A percentile compares a stretch with the other conserved stretches of the same genome.
phyloP scores from a whole-genome alignment of 345 rosid genomes.

The Pugionium cornutum region DNA sequence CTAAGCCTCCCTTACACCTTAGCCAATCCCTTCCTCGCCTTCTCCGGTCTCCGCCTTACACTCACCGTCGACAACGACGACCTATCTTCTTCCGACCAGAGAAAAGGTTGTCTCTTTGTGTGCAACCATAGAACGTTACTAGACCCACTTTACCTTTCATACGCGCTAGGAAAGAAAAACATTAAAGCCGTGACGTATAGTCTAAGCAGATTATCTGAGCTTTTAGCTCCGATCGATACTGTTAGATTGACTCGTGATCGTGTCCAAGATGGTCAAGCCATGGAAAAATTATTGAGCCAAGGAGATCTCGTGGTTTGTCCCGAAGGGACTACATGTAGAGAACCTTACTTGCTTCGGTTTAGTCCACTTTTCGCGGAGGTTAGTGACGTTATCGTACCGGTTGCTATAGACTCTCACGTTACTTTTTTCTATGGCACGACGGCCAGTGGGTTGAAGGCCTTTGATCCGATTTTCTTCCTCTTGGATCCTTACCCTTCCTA shows the following conservation, averaged over 20 bases:
- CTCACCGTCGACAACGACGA: constrained; percentile 20
- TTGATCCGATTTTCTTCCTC: constrained; percentile 48
- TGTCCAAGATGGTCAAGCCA: constrained; percentile 40
- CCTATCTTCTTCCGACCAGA: not conserved
- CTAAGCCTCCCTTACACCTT: constrained; percentile 55
- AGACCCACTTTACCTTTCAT: constrained; percentile 49
- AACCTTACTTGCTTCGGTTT: constrained; percentile 40
- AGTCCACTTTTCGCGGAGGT: constrained; percentile 62
- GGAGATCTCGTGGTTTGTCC: too few relatives aligned
- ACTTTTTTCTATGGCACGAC: too few relatives aligned
- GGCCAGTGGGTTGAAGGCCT: constrained; percentile 44
- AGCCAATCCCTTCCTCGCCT: constrained; percentile 29
- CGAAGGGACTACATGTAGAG: too few relatives aligned
- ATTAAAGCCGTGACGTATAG: constrained; percentile 39
- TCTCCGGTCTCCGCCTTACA: constrained; percentile 41
- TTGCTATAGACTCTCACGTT: too few relatives aligned
- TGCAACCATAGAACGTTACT: constrained; percentile 49
- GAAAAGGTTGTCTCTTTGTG: constrained; percentile 5
- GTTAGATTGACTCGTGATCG: constrained; percentile 24
- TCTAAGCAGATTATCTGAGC: constrained; percentile 37
- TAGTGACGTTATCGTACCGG: constrained; percentile 49
- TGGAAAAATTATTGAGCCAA: constrained; percentile 18
- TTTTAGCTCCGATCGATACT: constrained; percentile 48
- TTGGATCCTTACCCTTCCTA: too few relatives aligned
- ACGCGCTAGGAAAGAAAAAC: constrained; percentile 38